phyloP scores from a whole-genome alignment of 495 filamentous ascomycete species.

The Xylaria castorea region DNA sequence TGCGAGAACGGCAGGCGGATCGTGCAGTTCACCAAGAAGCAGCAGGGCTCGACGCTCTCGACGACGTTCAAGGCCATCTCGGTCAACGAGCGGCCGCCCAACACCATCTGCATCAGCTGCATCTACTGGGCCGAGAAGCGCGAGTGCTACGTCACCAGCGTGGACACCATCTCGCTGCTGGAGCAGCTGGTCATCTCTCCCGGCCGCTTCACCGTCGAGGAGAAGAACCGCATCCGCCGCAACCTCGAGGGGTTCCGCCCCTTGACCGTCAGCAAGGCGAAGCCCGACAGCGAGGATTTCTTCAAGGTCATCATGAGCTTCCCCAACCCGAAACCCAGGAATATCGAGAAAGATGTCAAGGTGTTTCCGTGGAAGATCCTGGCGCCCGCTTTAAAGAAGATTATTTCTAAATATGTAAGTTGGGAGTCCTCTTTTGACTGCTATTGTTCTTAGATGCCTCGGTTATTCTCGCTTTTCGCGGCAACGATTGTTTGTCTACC shows the following conservation, averaged over 20 bases:
- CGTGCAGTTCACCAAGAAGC: conserved; percentile 82
- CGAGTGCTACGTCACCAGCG: conserved; percentile 91
- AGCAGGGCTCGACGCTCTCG: conserved; percentile 75
- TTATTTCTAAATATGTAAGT: conserved; percentile 88
- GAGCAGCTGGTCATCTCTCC: conserved; percentile 79
- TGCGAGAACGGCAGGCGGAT: conserved; percentile 76
- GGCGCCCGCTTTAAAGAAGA: conserved; percentile 85
- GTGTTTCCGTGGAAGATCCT: conserved; percentile 95
- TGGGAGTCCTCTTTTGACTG: not conserved
- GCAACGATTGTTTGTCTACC: not conserved
- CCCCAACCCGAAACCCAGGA: conserved; percentile 89
- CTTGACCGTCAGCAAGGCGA: conserved; percentile 88
- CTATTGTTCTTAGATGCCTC: not conserved
- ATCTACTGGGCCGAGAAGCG: conserved; percentile 91
- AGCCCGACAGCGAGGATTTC: conserved; percentile 90
- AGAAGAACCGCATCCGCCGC: conserved; percentile 95
- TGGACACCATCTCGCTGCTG: conserved; percentile 92
- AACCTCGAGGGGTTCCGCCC: conserved; percentile 94
- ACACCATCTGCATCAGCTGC: conserved; percentile 87
- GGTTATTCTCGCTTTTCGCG: not conserved
- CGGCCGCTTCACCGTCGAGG: conserved; percentile 86
- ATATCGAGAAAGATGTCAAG: conserved; percentile 99
- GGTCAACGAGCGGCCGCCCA: conserved; percentile 71
- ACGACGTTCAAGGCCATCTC: conserved; percentile 74
- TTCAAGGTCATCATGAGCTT: conserved; percentile 99